Conservation (phyloP, 139 green algal genomes). For the Volvox reticuliferus region DNA sequence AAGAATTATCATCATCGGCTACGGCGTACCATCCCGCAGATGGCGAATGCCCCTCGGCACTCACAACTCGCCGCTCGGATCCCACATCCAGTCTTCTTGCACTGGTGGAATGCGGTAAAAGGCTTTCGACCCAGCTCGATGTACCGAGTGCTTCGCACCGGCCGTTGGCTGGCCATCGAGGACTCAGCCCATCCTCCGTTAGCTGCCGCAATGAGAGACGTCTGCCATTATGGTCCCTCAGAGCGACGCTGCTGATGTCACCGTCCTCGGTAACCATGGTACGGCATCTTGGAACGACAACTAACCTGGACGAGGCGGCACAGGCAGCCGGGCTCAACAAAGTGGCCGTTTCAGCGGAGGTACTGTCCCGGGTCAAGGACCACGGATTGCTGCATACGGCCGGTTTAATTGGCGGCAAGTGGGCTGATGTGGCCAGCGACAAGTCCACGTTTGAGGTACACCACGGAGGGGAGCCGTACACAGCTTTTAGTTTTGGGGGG, state of each 20-base stretch:
- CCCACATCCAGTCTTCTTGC: neutral
- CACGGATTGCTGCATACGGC: constrained; percentile 60
- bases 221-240: neutral
- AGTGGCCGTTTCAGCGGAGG: constrained; percentile 31
- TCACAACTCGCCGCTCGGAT: neutral
- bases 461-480: neutral
- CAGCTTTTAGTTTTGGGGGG: too few species aligned
- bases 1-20: neutral
- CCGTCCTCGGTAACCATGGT: neutral
- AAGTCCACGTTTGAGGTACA: constrained; percentile 64
- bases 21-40: neutral
- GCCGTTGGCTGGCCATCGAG: neutral
- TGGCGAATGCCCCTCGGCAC: neutral
- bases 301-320: constrained; percentile 12
- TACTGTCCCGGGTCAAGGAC: constrained; percentile 65
- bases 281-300: constrained; percentile 25
- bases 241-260: neutral
- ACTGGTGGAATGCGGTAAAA: neutral
- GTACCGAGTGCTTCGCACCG: neutral
- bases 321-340: neutral
- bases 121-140: neutral
- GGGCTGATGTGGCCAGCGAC: constrained; percentile 52
- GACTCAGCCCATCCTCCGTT: neutral
- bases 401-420: constrained; percentile 74
- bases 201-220: neutral